Percentiles rank a stretch among this genome's conserved stretches.
Evolutionary conservation across 345 rosid genomes (phyloP).

Genomic region (Populus euphratica): DNA sequence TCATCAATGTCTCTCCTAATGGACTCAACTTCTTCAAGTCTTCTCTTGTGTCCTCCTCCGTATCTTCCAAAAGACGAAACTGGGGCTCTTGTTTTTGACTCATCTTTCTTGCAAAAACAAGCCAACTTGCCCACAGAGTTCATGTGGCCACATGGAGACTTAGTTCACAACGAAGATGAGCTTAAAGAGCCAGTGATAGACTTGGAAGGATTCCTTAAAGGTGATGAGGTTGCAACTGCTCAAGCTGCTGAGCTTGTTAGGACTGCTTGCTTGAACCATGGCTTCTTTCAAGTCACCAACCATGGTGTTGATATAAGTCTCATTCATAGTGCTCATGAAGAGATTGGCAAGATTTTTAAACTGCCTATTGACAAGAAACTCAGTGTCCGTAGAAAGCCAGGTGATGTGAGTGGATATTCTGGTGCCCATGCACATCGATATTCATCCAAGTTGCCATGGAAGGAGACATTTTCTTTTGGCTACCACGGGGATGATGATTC

Average conservation of each 20-base stretch:
- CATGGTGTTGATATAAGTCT: slow-evolving; percentile 49
- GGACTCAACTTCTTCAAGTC: slow-evolving; percentile 21
- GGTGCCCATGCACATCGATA: slow-evolving; percentile 52
- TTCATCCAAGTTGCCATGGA: slow-evolving; percentile 61
- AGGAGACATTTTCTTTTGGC: slow-evolving; percentile 51
- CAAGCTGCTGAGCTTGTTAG: slow-evolving; percentile 38
- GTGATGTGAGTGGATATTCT: slow-evolving; percentile 39
- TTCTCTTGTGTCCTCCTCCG: slow-evolving; percentile 10
- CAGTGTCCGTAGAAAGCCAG: slow-evolving; percentile 32
- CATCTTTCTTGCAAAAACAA: slow-evolving; percentile 30
- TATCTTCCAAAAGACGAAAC: slow-evolving; percentile 1
- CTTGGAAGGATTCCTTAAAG: slow-evolving; percentile 38
- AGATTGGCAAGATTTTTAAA: slow-evolving; percentile 35
- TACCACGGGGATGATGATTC: slow-evolving; percentile 17
- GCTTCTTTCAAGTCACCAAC: slow-evolving; percentile 55
- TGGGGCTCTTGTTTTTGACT: slow-evolving; percentile 22
- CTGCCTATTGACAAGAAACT: slow-evolving; percentile 43
- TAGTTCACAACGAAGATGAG: slow-evolving; percentile 22
- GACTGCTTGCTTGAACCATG: slow-evolving; percentile 49
- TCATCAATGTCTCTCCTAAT: slow-evolving; percentile 20
- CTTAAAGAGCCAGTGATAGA: slow-evolving; percentile 52
- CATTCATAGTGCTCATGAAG: slow-evolving; percentile 32
- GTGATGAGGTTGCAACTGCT: slow-evolving; percentile 31
- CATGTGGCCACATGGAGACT: slow-evolving; percentile 47
- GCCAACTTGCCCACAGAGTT: slow-evolving; percentile 38